Base-by-base conservation (phyloP, 2,329 filamentous ascomycete genomes). In the Capronia epimyces region DNA sequence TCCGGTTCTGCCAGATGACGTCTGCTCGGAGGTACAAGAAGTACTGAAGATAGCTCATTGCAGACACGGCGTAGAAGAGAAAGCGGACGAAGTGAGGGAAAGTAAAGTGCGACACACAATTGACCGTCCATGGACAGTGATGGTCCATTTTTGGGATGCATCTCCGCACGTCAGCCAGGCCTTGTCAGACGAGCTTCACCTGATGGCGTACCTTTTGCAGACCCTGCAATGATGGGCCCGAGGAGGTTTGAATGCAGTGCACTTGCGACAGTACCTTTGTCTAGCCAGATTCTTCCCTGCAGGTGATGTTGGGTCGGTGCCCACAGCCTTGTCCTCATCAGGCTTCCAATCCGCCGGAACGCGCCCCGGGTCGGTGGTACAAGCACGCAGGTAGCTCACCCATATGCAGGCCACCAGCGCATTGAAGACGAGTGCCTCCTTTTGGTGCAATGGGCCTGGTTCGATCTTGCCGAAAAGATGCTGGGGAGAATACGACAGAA, bases 111-210 rank as follows among this genome's bases (percentile, higher is more conserved):
- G 81, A 84, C 46, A 84, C 80, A 61, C 81, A 84, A 61, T 84
- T 84, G 27, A 69, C 71, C 20, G 80, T 83, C 81, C 81, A 84
- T 5, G 81, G 79, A 63, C 81, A 84, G 63, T 84, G 81, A 62
- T 83, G 80, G 63, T 83, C 80, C 80, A 82, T 82, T 65, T 81
- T 82, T 1, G 78, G 78, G 43, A 83, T 76, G 59, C 80, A 82
- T 67, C 78, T 80, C 46, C 7, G 5, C n/a, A 15, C 4, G 12
- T 55, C 34, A 55, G 49, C 43, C 49, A 22, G 15, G 18, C 20
- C 41, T 15, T 40, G 13, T n/a, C 15, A 34, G 24, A 5, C 42
- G 5, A 20, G 31, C 6, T 2, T 13, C 16, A 12, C n/a, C 4
- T 40, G 15, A 27, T 9, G 34, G 36, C 66, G 47, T 51, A 79